Base-by-base conservation (phyloP, 1,284 basidiomycete species). In the Trametes hirsuta region DNA sequence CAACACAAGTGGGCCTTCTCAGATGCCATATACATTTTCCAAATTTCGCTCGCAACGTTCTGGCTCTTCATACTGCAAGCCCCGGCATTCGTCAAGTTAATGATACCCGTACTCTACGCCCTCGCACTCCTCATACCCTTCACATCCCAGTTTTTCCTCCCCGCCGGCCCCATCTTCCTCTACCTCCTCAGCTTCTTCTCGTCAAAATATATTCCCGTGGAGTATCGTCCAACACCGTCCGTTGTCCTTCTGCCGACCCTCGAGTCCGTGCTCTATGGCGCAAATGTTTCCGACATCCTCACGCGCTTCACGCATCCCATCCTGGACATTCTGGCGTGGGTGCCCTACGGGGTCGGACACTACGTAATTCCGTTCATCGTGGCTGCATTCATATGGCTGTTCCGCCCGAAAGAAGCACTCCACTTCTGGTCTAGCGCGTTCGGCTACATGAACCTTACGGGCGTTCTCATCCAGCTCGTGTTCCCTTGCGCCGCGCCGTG, bases 401-500 rank as follows among this genome's bases (percentile, higher is more conserved):
- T 92, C 75, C 89, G 91, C 2, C 85, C 91, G 0, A 90, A 90
- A 61, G 86, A 90, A 39, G 84, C 86, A 0, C 84, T 97, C 24
- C 93, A 93, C 71, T 88, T 93, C 63, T 99, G 93, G 88, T 94
- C 84, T 0, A 84, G 87, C 58, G 89, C 90, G 0, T 97, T 99
- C 72, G 97, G 97, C 0, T 97, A 94, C 77, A 88, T 98, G 86
- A 98, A 95, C 79, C 80, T 97, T 48, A 77, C 85, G 18, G 97
- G 95, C 1, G 97, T 99, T 42, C 77, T 95, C 67, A 85, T 90
- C 58, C 97, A 99, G 74, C 90, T 98, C 67, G 70, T 93, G 30
- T 84, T 99, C 61, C 97, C 97, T 0, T 98, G 95, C 71, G 90
- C 97, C 0, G 90, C 97, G 0, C 97, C 97, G 15, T 97, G 96